A percentile compares a stretch with the other conserved stretches of the same genome.
Evolutionary conservation across 305 asterid genomes (phyloP).

Genomic region (Nicotiana rustica): DNA sequence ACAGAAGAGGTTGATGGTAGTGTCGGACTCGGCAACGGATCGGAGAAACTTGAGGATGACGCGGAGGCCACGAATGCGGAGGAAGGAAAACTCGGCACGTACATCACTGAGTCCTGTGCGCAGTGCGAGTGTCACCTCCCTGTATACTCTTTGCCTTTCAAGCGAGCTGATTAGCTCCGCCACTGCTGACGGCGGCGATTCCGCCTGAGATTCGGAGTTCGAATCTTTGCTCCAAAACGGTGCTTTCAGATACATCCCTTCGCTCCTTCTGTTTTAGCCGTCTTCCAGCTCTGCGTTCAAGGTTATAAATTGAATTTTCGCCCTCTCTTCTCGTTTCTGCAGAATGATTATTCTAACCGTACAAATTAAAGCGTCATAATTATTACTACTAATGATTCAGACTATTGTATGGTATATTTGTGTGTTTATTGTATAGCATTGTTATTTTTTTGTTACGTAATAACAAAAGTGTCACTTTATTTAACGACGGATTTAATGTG

Average conservation of each 20-base stretch:
- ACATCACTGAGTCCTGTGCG: constrained; percentile 85
- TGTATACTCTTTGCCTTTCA: constrained; percentile 73
- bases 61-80: constrained; percentile 80
- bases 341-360: no score
- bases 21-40: constrained; percentile 79
- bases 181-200: constrained; percentile 63
- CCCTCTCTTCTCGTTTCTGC: not conserved
- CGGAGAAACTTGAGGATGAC: constrained; percentile 83
- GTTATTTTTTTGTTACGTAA: no score
- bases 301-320: not conserved
- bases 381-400: no score
- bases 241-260: constrained; percentile 70
- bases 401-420: no score
- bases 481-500: no score
- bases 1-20: constrained; percentile 71
- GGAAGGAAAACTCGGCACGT: constrained; percentile 91
- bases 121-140: constrained; percentile 89
- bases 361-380: no score
- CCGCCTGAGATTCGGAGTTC: constrained; percentile 48
- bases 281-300: not conserved
- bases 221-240: constrained; percentile 80
- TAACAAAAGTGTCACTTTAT: no score
- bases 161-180: constrained; percentile 77
- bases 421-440: no score
- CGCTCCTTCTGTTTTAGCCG: not conserved